Evolutionary conservation across 1,284 basidiomycete species (phyloP).

Genomic region (Cryptococcus neoformans): DNA sequence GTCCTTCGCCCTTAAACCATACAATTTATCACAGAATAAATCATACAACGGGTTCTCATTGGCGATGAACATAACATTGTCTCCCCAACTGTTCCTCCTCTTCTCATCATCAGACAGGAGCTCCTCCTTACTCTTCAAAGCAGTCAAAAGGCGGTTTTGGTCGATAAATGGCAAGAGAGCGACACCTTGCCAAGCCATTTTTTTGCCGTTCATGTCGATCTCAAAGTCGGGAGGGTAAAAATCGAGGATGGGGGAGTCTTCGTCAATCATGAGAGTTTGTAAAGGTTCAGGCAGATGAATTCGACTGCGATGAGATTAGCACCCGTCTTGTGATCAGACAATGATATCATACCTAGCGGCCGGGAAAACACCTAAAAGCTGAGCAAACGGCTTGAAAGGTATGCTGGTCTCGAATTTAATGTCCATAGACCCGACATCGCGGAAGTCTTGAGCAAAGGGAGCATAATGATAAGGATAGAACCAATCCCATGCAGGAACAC

Average conservation of each 20-base stretch:
- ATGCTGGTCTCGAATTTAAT: conserved; percentile 65
- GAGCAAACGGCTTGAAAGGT: conserved; percentile 96
- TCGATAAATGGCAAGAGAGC: conserved; percentile 97
- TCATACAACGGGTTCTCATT: conserved; percentile 83
- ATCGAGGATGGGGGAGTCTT: conserved; percentile 89
- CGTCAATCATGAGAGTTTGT: conserved; percentile 83
- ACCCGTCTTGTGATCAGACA: not conserved
- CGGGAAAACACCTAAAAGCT: conserved; percentile 97
- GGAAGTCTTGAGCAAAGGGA: conserved; percentile 95
- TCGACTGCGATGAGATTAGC: conserved; percentile 56
- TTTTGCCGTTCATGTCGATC: conserved; percentile 99
- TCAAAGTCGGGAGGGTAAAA: conserved; percentile 93
- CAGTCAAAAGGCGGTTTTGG: conserved; percentile 72
- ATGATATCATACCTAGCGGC: conserved; percentile 66
- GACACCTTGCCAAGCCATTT: conserved; percentile 99
- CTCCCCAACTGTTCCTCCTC: conserved; percentile 79
- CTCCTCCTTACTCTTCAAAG: conserved; percentile 72
- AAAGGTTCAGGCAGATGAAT: conserved; percentile 82
- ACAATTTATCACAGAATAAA: conserved; percentile 72
- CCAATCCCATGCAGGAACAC: conserved; percentile 98
- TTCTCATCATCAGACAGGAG: conserved; percentile 77
- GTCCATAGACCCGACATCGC: conserved; percentile 71
- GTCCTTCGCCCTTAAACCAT: conserved; percentile 74
- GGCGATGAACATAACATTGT: conserved; percentile 79
- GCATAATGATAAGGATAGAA: conserved; percentile 99